These are phyloP conservation scores for Solanum peruvianum DNA, from an alignment of 257 asterid species.

Conservation along the genomic window DNA sequence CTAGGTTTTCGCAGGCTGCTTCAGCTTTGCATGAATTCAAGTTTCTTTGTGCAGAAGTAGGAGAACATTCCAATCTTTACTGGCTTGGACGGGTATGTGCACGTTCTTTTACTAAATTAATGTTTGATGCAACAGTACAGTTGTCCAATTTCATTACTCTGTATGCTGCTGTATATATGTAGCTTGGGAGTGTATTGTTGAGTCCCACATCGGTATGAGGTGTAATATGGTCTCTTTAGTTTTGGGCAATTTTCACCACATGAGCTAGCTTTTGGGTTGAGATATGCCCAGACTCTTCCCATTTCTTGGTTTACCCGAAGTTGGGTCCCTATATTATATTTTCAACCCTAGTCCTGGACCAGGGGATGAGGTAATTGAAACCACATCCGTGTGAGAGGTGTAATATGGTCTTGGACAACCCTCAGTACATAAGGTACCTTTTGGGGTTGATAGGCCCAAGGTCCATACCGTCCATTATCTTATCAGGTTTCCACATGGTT, in stretches of 20 bases:
- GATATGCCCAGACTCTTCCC: neutral
- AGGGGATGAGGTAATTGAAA: neutral
- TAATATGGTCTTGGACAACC: neutral
- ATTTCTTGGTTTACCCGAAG: neutral
- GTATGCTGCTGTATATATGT: neutral
- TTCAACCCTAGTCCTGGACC: neutral
- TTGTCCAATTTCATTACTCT: neutral
- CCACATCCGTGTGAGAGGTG: neutral
- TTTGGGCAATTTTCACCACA: neutral
- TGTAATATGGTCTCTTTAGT: neutral
- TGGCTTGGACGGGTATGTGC: constrained; percentile 77
- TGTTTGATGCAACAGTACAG: neutral
- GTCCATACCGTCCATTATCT: neutral
- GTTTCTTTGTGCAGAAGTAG: constrained; percentile 53
- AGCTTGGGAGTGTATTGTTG: constrained; percentile 11
- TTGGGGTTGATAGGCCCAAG: neutral
- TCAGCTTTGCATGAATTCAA: constrained; percentile 86
- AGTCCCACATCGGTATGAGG: neutral
- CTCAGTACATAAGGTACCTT: neutral
- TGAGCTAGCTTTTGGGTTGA: neutral
- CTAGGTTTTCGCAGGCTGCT: constrained; percentile 86
- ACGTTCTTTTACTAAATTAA: neutral
- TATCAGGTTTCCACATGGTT: neutral
- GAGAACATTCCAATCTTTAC: constrained; percentile 53
- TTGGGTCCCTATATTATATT: neutral